phyloP scores from a whole-genome alignment of 1,284 basidiomycete species.

The Trichosporon ovoides region DNA sequence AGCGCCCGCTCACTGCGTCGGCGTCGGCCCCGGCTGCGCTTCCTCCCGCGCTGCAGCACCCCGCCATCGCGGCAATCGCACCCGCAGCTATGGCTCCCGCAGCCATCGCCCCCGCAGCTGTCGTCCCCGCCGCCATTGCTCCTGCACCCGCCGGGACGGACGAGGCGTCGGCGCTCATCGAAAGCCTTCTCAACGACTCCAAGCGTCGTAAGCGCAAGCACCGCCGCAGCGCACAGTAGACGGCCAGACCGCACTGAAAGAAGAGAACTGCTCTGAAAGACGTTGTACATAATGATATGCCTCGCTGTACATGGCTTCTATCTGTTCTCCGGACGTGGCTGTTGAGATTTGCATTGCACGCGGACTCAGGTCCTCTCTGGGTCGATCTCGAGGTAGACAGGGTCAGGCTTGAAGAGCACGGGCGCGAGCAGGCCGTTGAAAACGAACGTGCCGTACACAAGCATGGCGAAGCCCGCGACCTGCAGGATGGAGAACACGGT shows the following conservation, averaged over 20 bases:
- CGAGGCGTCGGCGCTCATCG: background rate
- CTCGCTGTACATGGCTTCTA: too few relatives aligned
- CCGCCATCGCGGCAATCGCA: too few relatives aligned
- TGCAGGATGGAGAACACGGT: constrained; percentile 78
- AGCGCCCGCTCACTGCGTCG: too few relatives aligned
- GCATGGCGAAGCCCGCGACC: constrained; percentile 76
- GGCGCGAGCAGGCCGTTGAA: constrained; percentile 66
- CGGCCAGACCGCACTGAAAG: too few relatives aligned
- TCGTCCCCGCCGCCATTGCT: background rate
- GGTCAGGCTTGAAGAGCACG: constrained; percentile 53
- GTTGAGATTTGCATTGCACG: background rate
- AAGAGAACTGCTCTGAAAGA: background rate
- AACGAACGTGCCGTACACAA: constrained; percentile 63
- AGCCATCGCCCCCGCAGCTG: too few relatives aligned
- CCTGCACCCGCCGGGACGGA: background rate
- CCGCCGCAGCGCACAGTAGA: background rate
- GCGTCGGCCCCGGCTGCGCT: too few relatives aligned
- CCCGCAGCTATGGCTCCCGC: background rate
- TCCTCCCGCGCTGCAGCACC: too few relatives aligned
- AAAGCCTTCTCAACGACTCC: background rate
- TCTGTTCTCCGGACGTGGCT: background rate
- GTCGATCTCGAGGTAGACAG: constrained; percentile 35
- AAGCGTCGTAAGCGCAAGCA: background rate
- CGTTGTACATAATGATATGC: background rate
- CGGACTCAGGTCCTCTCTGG: background rate